Conservation (phyloP, 805 yeast genomes). For the Teunomyces panamensis region DNA sequence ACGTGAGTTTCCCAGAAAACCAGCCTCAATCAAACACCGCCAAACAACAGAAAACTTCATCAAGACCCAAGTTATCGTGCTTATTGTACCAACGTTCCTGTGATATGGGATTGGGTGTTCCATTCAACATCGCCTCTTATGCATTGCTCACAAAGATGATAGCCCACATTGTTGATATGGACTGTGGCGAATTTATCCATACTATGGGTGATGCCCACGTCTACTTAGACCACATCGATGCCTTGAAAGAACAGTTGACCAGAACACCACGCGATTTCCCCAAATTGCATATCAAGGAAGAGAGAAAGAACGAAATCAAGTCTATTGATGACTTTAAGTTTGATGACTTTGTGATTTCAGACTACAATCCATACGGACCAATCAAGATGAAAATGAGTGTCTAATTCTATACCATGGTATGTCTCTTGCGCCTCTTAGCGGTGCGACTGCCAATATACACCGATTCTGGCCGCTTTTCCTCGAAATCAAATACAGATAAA, state of each 20-base stretch:
- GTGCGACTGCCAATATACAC: slow-evolving; percentile 7
- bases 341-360: slow-evolving; percentile 82
- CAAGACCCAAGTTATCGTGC: slow-evolving; percentile 75
- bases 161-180: slow-evolving; percentile 93
- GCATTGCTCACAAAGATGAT: slow-evolving; percentile 91
- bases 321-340: slow-evolving; percentile 82
- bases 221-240: slow-evolving; percentile 89
- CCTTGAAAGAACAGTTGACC: slow-evolving; percentile 72
- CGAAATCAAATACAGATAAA: slow-evolving; percentile 10
- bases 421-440: slow-evolving; percentile 14
- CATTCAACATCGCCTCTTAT: slow-evolving; percentile 96
- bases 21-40: background rate
- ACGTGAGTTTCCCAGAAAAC: slow-evolving; percentile 75
- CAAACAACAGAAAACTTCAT: background rate
- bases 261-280: slow-evolving; percentile 84
- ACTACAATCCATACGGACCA: slow-evolving; percentile 76
- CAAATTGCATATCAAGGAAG: slow-evolving; percentile 63
- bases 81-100: slow-evolving; percentile 95
- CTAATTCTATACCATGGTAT: slow-evolving; percentile 27
- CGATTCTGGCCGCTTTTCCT: slow-evolving; percentile 5
- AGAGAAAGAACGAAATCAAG: slow-evolving; percentile 43
- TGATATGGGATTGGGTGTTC: slow-evolving; percentile 99
- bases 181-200: slow-evolving; percentile 92
- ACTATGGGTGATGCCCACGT: slow-evolving; percentile 97
- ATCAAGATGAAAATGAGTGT: slow-evolving; percentile 98